Percentiles rank a stretch among this genome's conserved stretches.
These are phyloP conservation scores for Aspergillus haitiensis DNA, from an alignment of 495 filamentous ascomycete genomes.

Conservation along the genomic window DNA sequence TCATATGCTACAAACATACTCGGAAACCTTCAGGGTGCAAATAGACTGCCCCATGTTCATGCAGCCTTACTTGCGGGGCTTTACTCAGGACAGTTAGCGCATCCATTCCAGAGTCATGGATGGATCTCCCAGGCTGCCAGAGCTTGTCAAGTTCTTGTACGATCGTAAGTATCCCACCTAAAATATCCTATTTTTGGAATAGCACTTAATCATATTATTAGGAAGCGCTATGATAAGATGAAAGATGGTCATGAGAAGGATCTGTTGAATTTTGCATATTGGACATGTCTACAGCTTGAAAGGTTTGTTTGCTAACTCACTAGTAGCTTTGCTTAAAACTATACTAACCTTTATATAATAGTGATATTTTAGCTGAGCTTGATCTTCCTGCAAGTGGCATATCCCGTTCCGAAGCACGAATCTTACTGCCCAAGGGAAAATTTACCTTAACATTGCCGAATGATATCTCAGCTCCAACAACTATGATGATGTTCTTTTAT, in stretches of 20 bases:
- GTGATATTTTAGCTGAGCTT: constrained; percentile 90
- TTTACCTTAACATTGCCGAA: constrained; percentile 36
- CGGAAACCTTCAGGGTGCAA: constrained; percentile 73
- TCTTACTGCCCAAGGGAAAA: constrained; percentile 58
- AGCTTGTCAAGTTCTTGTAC: constrained; percentile 73
- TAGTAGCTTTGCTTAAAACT: background rate
- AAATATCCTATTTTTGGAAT: background rate
- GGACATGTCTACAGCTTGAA: constrained; percentile 93
- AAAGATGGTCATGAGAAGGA: constrained; percentile 38
- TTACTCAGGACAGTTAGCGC: constrained; percentile 82
- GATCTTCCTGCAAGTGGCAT: constrained; percentile 78
- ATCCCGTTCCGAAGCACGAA: constrained; percentile 66
- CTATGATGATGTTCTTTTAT: constrained; percentile 73
- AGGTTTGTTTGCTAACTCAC: constrained; percentile 54
- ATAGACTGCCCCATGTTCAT: constrained; percentile 78
- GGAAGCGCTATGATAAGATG: constrained; percentile 39
- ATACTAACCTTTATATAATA: constrained; percentile 29
- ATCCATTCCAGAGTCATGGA: constrained; percentile 84
- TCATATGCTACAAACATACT: constrained; percentile 84
- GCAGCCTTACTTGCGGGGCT: constrained; percentile 83
- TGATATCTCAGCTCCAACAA: constrained; percentile 34
- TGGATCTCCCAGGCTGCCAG: constrained; percentile 82
- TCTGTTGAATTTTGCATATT: constrained; percentile 76
- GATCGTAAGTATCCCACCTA: constrained; percentile 71
- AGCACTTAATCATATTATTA: constrained; percentile 13